Base-by-base conservation (phyloP, 2,329 filamentous ascomycete genomes). In the Proliferodiscus dingleyae region DNA sequence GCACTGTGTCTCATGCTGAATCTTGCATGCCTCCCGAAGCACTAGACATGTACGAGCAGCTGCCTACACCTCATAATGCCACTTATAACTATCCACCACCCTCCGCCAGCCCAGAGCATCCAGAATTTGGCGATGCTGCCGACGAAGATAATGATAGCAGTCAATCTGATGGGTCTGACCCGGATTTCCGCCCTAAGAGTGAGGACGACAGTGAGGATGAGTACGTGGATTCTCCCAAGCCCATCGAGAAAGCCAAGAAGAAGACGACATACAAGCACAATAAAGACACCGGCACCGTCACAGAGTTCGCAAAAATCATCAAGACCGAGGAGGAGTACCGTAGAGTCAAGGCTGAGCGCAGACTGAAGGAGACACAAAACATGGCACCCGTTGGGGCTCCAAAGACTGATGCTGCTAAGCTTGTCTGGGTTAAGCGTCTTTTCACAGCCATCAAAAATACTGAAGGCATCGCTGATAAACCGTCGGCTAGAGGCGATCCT, bases 401-500 rank as follows among this genome's bases (percentile, higher is more conserved):
- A 9, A 16, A 42, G 1, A 29, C 13, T 8, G 30, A 43, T 22
- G 7, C 9, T 1, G n/a, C 23, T 4, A 39, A 50, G 21, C 23
- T 21, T 5, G 7, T 9, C 2, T 50, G 39, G 11, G 41, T 59
- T 15, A 16, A 34, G 8, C 10, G 29, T 6, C 32, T 60, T 2
- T 51, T 45, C 10, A 26, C 54, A 1, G 56, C 56, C 0, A 49
- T 60, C 13, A 47, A 45, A 5, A 45, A 52, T 11, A 48, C 47
- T 0, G 26, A 38, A 2, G 37, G 47, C 0, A 51, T 60, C 3
- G 43, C 52, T 0, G 57, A 60, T n/a, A 56, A 59, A 29, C 38
- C 41, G 5, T 28, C 39, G 5, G 55, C 56, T 32, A 44, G 51
- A n/a, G 52, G 49, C 2, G 45, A 37, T 4, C 40, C 41, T 1